Evolutionary conservation across 305 asterid genomes (phyloP), one percentile per base, ranked within the genome.

Genomic region (Solanum hybrid): DNA sequence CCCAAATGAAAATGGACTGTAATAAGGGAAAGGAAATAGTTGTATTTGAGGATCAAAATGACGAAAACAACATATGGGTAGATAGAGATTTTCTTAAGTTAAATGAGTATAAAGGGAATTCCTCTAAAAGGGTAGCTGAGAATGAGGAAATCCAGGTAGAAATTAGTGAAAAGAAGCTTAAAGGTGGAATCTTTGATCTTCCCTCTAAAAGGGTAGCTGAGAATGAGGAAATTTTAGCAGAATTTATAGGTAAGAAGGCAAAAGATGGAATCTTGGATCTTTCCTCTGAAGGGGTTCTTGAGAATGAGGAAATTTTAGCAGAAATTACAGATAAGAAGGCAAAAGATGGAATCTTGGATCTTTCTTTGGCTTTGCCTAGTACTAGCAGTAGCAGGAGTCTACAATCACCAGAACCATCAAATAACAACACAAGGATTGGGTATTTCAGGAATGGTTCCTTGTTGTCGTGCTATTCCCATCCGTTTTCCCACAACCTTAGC

Each of bases 21-120:
- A 0, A 79, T n/a, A 97, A 96, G 92, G 97, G 98, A 22, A 96
- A 97, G 90, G 96, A 94, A 56, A 40, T 93, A 24, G 88, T 89
- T 82, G 94, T 94, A 87, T 92, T 93, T 69, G 98, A 93, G 93
- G 99, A 95, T 91, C 95, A 92, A 86, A 92, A 89, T 79, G 95
- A 93, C 16, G 96, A 86, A 60, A 93, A 87, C 69, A 86, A 92
- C 71, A 31, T 90, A 29, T 94, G 98, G 93, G 93, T 95, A 14
- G 97, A 95, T 89, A 95, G 99, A 84, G 98, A 96, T 94, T 96
- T 97, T 86, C 96, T 97, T 82, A 93, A 91, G 90, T 84, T 97
- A 94, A 94, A 91, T 88, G 98, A 93, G 38, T 90, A 82, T 75
- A 92, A 92, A 69, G 94, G 92, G 42, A 91, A 90, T 91, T 94